These are phyloP conservation scores for Raffaelea arxii DNA, from an alignment of 2,329 filamentous ascomycete species.

Conservation along the genomic window DNA sequence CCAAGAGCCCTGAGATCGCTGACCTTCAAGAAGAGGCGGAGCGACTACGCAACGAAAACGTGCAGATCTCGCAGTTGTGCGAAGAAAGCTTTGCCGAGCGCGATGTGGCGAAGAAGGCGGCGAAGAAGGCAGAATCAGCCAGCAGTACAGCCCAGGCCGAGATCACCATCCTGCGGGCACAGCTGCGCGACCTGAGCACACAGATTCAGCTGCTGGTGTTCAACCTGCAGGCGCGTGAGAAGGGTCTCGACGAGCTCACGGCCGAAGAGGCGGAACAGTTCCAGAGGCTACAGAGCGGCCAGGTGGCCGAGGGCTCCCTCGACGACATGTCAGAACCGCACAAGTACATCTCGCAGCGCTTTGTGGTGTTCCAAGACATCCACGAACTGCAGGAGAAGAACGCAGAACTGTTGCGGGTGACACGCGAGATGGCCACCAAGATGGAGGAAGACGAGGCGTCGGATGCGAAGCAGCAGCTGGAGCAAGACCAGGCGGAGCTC, in stretches of 20 bases:
- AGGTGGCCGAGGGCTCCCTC: slow-evolving; percentile 60
- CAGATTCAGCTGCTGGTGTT: slow-evolving; percentile 87
- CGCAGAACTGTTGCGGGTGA: slow-evolving; percentile 69
- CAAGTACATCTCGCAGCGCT: slow-evolving; percentile 76
- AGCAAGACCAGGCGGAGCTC: slow-evolving; percentile 59
- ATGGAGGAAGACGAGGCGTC: slow-evolving; percentile 87
- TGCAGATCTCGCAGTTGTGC: slow-evolving; percentile 75
- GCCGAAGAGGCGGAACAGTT: slow-evolving; percentile 66
- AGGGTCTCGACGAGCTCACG: slow-evolving; percentile 62
- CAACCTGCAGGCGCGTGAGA: slow-evolving; percentile 73
- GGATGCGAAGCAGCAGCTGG: slow-evolving; percentile 51
- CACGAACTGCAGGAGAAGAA: slow-evolving; percentile 83
- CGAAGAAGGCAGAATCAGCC: slow-evolving; percentile 68
- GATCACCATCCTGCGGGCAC: slow-evolving; percentile 69
- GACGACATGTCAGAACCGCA: slow-evolving; percentile 77
- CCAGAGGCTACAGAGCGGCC: slow-evolving; percentile 66
- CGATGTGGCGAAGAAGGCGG: slow-evolving; percentile 67
- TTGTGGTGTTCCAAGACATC: slow-evolving; percentile 84
- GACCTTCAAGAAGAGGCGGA: slow-evolving; percentile 76
- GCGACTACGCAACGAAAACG: slow-evolving; percentile 67
- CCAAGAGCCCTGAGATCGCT: slow-evolving; percentile 77
- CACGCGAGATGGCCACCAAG: slow-evolving; percentile 73
- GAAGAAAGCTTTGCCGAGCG: slow-evolving; percentile 75
- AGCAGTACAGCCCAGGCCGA: slow-evolving; percentile 57
- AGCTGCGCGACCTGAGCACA: slow-evolving; percentile 79